Evolutionary conservation across 148 eudicot genomes (phyloP).

Genomic region (Heliamphora exappendiculata): DNA sequence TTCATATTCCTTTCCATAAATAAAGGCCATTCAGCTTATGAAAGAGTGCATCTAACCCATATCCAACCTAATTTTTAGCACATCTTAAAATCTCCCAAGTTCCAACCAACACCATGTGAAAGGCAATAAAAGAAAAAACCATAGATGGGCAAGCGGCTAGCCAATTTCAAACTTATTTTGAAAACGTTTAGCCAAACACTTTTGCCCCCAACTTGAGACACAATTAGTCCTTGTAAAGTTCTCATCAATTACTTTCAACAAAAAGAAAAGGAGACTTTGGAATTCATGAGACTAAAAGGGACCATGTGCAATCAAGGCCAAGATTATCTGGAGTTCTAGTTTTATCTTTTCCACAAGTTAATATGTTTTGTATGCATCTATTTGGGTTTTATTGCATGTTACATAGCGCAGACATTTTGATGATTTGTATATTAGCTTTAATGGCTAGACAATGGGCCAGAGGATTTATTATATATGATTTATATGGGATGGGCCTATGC

Average conservation of each 20-base stretch:
- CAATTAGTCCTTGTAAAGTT: not conserved
- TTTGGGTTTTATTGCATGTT: not conserved
- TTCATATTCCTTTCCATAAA: too few species aligned
- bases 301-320: not conserved
- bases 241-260: not conserved
- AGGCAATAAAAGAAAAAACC: not conserved
- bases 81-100: not conserved
- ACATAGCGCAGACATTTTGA: not conserved
- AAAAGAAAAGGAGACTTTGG: not conserved
- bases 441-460: not conserved
- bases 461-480: not conserved
- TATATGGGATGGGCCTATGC: not conserved
- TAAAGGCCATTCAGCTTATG: too few species aligned
- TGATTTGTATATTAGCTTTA: not conserved
- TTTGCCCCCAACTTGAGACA: not conserved
- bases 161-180: not conserved
- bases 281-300: not conserved
- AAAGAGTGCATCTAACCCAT: too few species aligned
- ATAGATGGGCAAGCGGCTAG: not conserved
- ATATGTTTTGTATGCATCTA: not conserved
- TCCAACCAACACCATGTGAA: not conserved
- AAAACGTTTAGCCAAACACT: not conserved
- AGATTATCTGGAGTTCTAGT: not conserved
- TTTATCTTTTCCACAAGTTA: not conserved
- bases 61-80: not conserved